Conservation (phyloP, 2,329 filamentous ascomycete species). For the Phialemoniopsis sp. region DNA sequence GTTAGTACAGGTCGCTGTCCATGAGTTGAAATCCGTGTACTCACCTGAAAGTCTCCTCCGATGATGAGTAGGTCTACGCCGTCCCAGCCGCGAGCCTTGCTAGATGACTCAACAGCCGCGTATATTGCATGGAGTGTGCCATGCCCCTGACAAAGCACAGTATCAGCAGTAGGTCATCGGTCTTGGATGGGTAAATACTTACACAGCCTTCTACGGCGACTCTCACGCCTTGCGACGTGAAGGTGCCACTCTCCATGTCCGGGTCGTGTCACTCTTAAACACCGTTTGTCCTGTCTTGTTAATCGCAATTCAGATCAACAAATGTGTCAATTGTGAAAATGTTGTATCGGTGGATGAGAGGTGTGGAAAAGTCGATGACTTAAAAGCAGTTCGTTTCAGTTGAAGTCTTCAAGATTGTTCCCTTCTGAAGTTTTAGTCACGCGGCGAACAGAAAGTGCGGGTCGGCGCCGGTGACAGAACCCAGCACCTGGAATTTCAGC, state of each 20-base stretch:
- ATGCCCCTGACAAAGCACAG: constrained; percentile 62
- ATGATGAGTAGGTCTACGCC: constrained; percentile 88
- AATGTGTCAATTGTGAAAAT: no score
- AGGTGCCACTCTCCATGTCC: constrained; percentile 23
- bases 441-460: no score
- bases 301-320: no score
- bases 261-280: no score
- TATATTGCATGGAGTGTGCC: constrained; percentile 92
- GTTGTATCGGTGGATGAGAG: no score
- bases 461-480: no score
- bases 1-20: constrained; percentile 6
- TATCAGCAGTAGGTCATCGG: constrained; percentile 11
- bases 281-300: no score
- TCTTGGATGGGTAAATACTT: constrained; percentile 26
- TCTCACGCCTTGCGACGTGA: constrained; percentile 51
- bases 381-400: no score
- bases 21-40: constrained; percentile 7
- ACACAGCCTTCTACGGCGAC: constrained; percentile 87
- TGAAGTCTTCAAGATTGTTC: no score
- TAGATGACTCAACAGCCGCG: constrained; percentile 66
- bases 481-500: no score
- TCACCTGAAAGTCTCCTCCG: constrained; percentile 88
- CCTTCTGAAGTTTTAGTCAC: no score
- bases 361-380: no score
- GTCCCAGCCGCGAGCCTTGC: constrained; percentile 70